Base-by-base conservation (phyloP, 2,329 filamentous ascomycete species). In the Colletotrichum godetiae region DNA sequence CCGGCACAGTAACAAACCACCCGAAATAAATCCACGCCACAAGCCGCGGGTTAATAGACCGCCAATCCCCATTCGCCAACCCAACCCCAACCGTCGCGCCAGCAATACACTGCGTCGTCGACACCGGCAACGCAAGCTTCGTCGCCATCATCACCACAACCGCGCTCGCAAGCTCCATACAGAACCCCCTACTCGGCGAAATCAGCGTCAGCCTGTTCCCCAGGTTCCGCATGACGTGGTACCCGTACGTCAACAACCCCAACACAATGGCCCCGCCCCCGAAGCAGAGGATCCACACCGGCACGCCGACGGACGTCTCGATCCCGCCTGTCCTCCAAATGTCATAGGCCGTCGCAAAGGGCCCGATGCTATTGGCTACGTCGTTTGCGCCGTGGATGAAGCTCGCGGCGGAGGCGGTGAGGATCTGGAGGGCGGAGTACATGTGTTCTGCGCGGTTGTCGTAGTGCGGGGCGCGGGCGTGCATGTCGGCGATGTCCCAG, bases 211-310 rank as follows among this genome's bases (percentile, higher is more conserved):
- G 83, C 55, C 87, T 84, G 80, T 89, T 90, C 10, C 88, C 88
- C 68, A 90, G 84, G 59, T 86, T 86, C 64, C 87, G 84, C 87
- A 90, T 90, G 77, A 92, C 90, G 77, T 91, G 89, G 80, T 91
- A 92, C 8, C 90, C 90, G 76, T 90, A 92, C 11, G 88, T 90
- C 81, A 88, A 84, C 72, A 92, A 83, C n/a, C 90, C 90, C n/a
- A 90, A 78, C 57, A 87, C 86, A 31, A 90, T 87, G 60, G 82
- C 81, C 0, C 82, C 79, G 71, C 86, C 86, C 19, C 87, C 86
- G 35, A 87, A 83, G 62, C 84, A 84, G 13, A 89, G 80, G 71
- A 88, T 82, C 86, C 88, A 89, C 52, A 86, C 76, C 1, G 87
- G 87, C 19, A 87, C 84, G 10, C 80, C 78, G 1, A 83, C 81